Conservation (phyloP, 345 rosid genomes). For the Murraya paniculata region DNA sequence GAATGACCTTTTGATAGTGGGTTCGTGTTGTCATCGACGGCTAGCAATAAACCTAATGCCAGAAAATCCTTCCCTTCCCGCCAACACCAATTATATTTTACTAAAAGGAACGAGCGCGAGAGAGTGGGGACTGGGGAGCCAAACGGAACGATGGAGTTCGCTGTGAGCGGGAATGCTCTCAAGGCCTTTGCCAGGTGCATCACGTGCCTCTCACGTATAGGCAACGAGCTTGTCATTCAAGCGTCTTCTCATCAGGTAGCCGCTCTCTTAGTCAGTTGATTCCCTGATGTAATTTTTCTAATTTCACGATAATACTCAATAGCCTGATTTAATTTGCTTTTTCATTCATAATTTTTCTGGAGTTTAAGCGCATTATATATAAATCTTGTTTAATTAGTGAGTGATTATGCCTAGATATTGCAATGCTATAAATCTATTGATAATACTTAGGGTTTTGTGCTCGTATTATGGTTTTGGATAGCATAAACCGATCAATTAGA, state of each 20-base stretch:
- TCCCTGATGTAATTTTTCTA: not conserved
- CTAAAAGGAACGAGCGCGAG: not conserved
- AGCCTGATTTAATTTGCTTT: constrained; percentile 11
- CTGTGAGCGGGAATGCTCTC: constrained; percentile 69
- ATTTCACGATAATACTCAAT: not conserved
- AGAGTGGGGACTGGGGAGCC: not conserved
- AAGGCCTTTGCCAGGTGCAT: constrained; percentile 74
- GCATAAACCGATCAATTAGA: not conserved
- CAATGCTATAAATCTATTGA: not conserved
- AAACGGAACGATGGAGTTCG: constrained; percentile 58
- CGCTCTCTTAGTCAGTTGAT: not conserved
- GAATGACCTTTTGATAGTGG: not conserved
- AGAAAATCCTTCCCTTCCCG: constrained; percentile 15
- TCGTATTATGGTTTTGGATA: not conserved
- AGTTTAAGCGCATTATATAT: not conserved
- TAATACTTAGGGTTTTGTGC: not conserved
- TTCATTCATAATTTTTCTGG: not conserved
- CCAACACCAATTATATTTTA: not conserved
- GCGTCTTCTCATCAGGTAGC: constrained; percentile 70
- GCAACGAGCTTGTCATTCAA: constrained; percentile 81
- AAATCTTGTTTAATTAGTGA: not conserved
- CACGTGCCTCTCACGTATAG: constrained; percentile 75
- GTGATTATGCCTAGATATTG: not conserved
- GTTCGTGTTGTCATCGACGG: not conserved
- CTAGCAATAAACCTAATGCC: not conserved